Conservation (phyloP, 257 asterid genomes). For the Lavandula angustifolia region DNA sequence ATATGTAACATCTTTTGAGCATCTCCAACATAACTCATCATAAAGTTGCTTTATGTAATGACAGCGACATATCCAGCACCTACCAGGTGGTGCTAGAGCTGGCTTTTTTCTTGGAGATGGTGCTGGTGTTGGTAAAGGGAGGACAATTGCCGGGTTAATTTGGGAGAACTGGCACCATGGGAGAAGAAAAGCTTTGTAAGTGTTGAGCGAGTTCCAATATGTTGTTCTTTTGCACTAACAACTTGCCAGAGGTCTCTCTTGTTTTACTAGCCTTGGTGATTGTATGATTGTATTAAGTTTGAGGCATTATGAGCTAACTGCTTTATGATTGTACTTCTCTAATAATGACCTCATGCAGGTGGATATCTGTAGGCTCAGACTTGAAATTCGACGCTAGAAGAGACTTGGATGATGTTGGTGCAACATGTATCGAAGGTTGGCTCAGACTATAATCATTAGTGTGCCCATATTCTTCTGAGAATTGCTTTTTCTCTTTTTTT, state of each 20-base stretch:
- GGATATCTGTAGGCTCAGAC: conserved; percentile 99
- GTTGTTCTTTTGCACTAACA: conserved; percentile 18
- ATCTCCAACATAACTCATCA: conserved; percentile 29
- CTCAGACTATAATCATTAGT: conserved; percentile 22
- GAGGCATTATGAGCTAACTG: not conserved
- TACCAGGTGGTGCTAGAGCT: conserved; percentile 81
- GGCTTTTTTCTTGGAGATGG: conserved; percentile 99
- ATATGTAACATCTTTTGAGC: conserved; percentile 17
- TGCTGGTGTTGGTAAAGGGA: conserved; percentile 99
- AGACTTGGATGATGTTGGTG: conserved; percentile 96
- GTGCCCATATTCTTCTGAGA: conserved; percentile 13
- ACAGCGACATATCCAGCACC: conserved; percentile 96
- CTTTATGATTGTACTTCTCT: conserved; percentile 29
- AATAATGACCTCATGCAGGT: conserved; percentile 55
- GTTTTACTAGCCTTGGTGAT: not conserved
- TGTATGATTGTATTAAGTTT: conserved; percentile 18
- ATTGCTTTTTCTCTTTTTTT: not conserved
- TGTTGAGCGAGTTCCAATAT: conserved; percentile 26
- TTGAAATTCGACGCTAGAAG: conserved; percentile 91
- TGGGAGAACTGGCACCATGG: conserved; percentile 97
- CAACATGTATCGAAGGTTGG: conserved; percentile 74
- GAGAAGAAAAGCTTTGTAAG: conserved; percentile 91
- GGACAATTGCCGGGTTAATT: conserved; percentile 96
- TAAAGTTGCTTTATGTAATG: conserved; percentile 30
- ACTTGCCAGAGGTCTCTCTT: conserved; percentile 25